Evolutionary conservation across 495 filamentous ascomycete genomes (phyloP).

Genomic region (Penicillium tannophilum): DNA sequence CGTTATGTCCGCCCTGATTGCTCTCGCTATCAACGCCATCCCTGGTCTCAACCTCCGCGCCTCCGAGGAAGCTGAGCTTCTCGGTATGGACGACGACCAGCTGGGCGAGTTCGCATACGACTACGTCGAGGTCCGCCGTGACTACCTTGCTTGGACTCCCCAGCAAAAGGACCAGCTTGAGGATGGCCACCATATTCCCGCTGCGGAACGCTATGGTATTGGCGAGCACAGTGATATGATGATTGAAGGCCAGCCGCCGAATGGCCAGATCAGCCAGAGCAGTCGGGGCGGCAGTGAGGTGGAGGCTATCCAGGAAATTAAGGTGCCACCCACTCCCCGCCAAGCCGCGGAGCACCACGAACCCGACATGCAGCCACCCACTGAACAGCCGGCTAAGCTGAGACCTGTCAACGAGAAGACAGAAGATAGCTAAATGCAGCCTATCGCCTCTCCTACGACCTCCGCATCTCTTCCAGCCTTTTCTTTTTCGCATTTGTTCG

Average conservation of each 20-base stretch:
- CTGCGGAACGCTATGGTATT: slow-evolving; percentile 79
- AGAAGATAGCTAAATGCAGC: slow-evolving; percentile 11
- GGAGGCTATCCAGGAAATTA: slow-evolving; percentile 41
- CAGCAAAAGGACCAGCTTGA: slow-evolving; percentile 67
- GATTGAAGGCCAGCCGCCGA: slow-evolving; percentile 56
- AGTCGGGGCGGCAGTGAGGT: slow-evolving; percentile 39
- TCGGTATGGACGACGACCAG: slow-evolving; percentile 99
- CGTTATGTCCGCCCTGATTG: slow-evolving; percentile 79
- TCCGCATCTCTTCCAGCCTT: slow-evolving; percentile 4
- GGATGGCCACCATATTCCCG: slow-evolving; percentile 64
- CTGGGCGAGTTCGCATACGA: slow-evolving; percentile 99
- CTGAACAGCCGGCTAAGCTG: slow-evolving; percentile 15
- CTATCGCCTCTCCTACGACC: background rate
- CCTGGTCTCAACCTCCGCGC: slow-evolving; percentile 92
- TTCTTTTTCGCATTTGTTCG: slow-evolving; percentile 21
- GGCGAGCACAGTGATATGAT: slow-evolving; percentile 68
- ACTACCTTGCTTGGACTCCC: slow-evolving; percentile 97
- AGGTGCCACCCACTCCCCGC: slow-evolving; percentile 37
- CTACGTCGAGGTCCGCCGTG: slow-evolving; percentile 96
- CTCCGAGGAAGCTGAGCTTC: slow-evolving; percentile 91
- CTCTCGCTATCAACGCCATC: slow-evolving; percentile 79
- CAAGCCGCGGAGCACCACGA: slow-evolving; percentile 38
- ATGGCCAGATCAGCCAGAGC: slow-evolving; percentile 48
- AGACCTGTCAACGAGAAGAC: slow-evolving; percentile 32
- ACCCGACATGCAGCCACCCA: slow-evolving; percentile 24